Conservation (phyloP, 768 basidiomycete species). For the Suillus americanus region DNA sequence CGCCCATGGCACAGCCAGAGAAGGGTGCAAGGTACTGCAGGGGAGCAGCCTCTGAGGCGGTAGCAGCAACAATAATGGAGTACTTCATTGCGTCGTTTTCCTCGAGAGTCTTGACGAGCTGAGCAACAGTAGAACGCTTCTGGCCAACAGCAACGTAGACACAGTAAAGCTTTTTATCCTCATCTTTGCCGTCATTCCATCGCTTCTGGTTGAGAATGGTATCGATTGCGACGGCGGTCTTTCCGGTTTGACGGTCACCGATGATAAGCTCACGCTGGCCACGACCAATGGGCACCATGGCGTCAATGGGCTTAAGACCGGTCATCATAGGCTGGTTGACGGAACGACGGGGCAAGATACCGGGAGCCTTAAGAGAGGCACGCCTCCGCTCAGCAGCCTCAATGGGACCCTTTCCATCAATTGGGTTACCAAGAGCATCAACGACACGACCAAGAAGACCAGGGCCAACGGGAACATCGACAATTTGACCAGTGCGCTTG, state of each 20-base stretch:
- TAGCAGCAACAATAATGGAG: slow-evolving; percentile 98
- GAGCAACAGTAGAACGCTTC: slow-evolving; percentile 99
- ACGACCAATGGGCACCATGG: slow-evolving; percentile 99
- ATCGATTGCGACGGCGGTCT: slow-evolving; percentile 99
- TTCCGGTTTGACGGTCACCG: slow-evolving; percentile 99
- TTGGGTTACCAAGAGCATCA: slow-evolving; percentile 99
- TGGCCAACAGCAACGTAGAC: slow-evolving; percentile 99
- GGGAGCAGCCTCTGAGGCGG: slow-evolving; percentile 98
- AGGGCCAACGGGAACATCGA: slow-evolving; percentile 98
- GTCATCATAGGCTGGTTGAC: slow-evolving; percentile 99
- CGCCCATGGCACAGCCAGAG: slow-evolving; percentile 99
- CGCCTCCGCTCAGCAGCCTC: slow-evolving; percentile 91
- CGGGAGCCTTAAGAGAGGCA: slow-evolving; percentile 98
- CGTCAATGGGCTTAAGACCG: slow-evolving; percentile 99
- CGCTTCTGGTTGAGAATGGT: slow-evolving; percentile 99
- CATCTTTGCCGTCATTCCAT: slow-evolving; percentile 98
- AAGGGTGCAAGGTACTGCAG: slow-evolving; percentile 99
- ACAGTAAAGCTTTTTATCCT: slow-evolving; percentile 98
- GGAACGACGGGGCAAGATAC: slow-evolving; percentile 98
- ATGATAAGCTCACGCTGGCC: slow-evolving; percentile 99
- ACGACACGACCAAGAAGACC: slow-evolving; percentile 98
- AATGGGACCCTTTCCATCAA: slow-evolving; percentile 99
- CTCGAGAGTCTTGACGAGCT: slow-evolving; percentile 99
- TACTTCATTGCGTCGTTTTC: slow-evolving; percentile 99
- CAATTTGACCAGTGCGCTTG: slow-evolving; percentile 99